phyloP scores from a whole-genome alignment of 1,284 basidiomycete species.

The Austroboletus novae-zelandiae region DNA sequence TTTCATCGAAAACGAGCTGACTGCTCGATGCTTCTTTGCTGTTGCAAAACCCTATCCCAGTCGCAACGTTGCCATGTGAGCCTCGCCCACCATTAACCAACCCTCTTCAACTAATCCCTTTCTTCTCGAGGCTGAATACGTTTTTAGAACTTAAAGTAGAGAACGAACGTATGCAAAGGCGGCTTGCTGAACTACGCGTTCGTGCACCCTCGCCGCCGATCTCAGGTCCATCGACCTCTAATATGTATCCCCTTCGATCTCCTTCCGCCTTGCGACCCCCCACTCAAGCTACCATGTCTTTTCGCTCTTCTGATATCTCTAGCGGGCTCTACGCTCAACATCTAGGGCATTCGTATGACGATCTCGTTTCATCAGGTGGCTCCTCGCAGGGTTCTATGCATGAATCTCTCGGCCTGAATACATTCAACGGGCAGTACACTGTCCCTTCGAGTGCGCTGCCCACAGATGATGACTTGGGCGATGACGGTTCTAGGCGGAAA shows the following conservation, averaged over 20 bases:
- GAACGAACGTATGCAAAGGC: constrained; percentile 65
- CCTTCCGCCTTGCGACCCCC: constrained; percentile 8
- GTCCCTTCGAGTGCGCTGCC: constrained; percentile 15
- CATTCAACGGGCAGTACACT: constrained; percentile 18
- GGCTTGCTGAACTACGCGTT: constrained; percentile 44
- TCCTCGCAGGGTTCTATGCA: constrained; percentile 16
- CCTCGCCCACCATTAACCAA: constrained; percentile 7
- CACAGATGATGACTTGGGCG: constrained; percentile 27
- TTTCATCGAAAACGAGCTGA: constrained; percentile 40
- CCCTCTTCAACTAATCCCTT: constrained; percentile 9
- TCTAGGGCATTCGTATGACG: constrained; percentile 15
- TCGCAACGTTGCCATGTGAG: constrained; percentile 67
- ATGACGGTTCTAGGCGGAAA: constrained; percentile 34
- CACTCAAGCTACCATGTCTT: constrained; percentile 12
- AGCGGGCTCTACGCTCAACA: constrained; percentile 14
- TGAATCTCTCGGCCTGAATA: constrained; percentile 17
- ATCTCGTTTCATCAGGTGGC: constrained; percentile 8
- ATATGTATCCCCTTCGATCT: constrained; percentile 18
- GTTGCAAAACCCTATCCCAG: constrained; percentile 78
- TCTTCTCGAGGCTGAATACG: constrained; percentile 60
- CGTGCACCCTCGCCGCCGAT: constrained; percentile 21
- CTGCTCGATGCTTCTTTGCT: constrained; percentile 61
- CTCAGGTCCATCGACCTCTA: constrained; percentile 17
- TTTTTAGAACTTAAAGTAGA: constrained; percentile 77
- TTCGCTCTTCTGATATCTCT: constrained; percentile 12